Percentiles rank a stretch among this genome's conserved stretches.
These are phyloP conservation scores for Kondoa subrosea DNA, from an alignment of 768 basidiomycete species.

Conservation along the genomic window DNA sequence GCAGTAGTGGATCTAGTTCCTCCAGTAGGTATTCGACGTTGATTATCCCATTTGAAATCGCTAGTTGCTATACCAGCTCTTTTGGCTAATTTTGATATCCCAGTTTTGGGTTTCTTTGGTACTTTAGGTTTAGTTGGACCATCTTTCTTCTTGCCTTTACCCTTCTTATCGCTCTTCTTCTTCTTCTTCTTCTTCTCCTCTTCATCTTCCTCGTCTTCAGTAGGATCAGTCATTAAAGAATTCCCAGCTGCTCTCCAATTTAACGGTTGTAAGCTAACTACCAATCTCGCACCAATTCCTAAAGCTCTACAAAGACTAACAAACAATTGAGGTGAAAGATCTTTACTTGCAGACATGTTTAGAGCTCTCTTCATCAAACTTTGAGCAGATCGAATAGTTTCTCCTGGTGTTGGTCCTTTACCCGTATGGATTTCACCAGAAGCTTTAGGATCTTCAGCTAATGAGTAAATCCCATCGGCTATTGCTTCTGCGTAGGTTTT, in stretches of 20 bases:
- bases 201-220: slow-evolving; percentile 12
- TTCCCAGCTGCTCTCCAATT: slow-evolving; percentile 50
- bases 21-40: background rate
- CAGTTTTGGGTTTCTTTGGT: background rate
- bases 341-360: slow-evolving; percentile 60
- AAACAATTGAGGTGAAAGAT: slow-evolving; percentile 77
- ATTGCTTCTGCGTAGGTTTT: slow-evolving; percentile 5
- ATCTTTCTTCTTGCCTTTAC: slow-evolving; percentile 22
- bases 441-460: slow-evolving; percentile 50
- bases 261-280: slow-evolving; percentile 77
- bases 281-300: slow-evolving; percentile 67
- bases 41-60: background rate
- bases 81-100: background rate
- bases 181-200: slow-evolving; percentile 16
- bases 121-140: slow-evolving; percentile 30
- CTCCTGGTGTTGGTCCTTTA: no score
- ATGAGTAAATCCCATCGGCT: background rate
- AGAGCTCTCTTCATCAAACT: slow-evolving; percentile 87
- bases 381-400: slow-evolving; percentile 56
- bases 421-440: no score
- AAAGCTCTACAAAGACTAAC: slow-evolving; percentile 73
- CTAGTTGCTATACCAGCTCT: background rate
- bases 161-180: slow-evolving; percentile 32
- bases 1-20: background rate
- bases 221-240: slow-evolving; percentile 24